A percentile compares a stretch with the other conserved stretches of the same genome.
Evolutionary conservation across 2,329 filamentous ascomycete species (phyloP).

Genomic region (Aspergillus sp.): DNA sequence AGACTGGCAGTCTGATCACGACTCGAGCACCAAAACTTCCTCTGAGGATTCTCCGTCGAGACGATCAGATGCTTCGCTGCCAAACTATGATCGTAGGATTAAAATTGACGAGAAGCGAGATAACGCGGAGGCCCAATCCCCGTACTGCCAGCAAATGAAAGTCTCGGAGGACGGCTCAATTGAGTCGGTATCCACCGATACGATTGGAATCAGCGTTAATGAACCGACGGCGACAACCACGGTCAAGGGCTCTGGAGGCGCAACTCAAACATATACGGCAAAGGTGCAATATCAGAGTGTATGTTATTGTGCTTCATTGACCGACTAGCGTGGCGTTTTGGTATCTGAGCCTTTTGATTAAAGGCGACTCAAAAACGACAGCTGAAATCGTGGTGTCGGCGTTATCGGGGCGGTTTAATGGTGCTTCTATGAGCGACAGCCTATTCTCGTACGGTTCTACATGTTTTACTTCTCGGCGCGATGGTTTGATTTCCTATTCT

Average conservation of each 20-base stretch:
- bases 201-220: constrained; percentile 35
- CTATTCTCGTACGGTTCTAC: constrained; percentile 14
- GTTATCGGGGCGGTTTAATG: constrained; percentile 17
- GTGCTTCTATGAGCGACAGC: constrained; percentile 24
- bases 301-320: constrained; percentile 38
- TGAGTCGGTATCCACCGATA: constrained; percentile 25
- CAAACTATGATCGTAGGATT: constrained; percentile 56
- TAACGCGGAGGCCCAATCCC: constrained; percentile 40
- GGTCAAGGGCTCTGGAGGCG: constrained; percentile 22
- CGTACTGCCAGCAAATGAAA: constrained; percentile 67
- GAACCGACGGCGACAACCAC: constrained; percentile 39
- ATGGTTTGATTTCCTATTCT: constrained; percentile 8
- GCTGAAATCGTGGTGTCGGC: constrained; percentile 17
- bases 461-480: constrained; percentile 15
- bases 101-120: constrained; percentile 66
- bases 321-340: constrained; percentile 25
- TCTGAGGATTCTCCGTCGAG: constrained; percentile 1
- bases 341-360: not conserved
- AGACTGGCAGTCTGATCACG: constrained; percentile 17
- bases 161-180: constrained; percentile 54
- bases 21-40: not conserved
- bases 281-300: constrained; percentile 35
- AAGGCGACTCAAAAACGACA: not conserved
- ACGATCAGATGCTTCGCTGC: constrained; percentile 12
- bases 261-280: constrained; percentile 36